These are phyloP conservation scores for Cladophialophora yegresii DNA, from an alignment of 2,329 filamentous ascomycete genomes.

Conservation along the genomic window DNA sequence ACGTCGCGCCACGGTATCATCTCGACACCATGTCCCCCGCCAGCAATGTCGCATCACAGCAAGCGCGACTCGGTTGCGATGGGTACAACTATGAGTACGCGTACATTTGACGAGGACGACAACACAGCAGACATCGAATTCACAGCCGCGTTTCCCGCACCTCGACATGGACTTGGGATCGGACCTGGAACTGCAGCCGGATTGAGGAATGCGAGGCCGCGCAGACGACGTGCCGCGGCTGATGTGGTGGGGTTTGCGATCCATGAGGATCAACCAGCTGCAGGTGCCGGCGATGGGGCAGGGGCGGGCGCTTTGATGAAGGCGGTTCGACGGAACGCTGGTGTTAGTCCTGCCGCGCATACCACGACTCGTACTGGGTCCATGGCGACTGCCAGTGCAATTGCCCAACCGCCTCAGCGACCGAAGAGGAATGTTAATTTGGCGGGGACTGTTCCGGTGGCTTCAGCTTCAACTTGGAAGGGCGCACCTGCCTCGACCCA, in stretches of 20 bases:
- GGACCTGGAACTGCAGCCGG: not conserved
- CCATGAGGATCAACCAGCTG: constrained; percentile 41
- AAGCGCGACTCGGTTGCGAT: too few relatives aligned
- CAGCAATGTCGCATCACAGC: too few relatives aligned
- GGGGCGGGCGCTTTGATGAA: constrained; percentile 3
- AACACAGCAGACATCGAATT: constrained; percentile 45
- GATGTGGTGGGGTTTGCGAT: constrained; percentile 42
- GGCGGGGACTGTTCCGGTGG: constrained; percentile 3
- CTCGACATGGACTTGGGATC: not conserved
- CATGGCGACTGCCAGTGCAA: constrained; percentile 4
- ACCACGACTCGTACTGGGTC: too few relatives aligned
- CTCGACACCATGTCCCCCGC: too few relatives aligned
- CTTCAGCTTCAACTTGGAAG: not conserved
- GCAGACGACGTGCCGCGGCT: constrained; percentile 39
- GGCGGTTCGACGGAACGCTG: constrained; percentile 19
- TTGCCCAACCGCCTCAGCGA: constrained; percentile 46
- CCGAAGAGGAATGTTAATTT: constrained; percentile 42
- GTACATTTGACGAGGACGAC: too few relatives aligned
- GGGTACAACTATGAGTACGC: too few relatives aligned
- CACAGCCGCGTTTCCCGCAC: constrained; percentile 43
- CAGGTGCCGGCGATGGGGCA: not conserved
- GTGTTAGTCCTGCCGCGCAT: not conserved
- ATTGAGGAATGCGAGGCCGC: constrained; percentile 28
- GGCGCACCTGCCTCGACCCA: too few relatives aligned
- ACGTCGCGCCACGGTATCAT: too few relatives aligned